Evolutionary conservation across 2,329 filamentous ascomycete genomes (phyloP), one percentile per base, ranked within the genome.

Genomic region (Escovopsis weberi): DNA sequence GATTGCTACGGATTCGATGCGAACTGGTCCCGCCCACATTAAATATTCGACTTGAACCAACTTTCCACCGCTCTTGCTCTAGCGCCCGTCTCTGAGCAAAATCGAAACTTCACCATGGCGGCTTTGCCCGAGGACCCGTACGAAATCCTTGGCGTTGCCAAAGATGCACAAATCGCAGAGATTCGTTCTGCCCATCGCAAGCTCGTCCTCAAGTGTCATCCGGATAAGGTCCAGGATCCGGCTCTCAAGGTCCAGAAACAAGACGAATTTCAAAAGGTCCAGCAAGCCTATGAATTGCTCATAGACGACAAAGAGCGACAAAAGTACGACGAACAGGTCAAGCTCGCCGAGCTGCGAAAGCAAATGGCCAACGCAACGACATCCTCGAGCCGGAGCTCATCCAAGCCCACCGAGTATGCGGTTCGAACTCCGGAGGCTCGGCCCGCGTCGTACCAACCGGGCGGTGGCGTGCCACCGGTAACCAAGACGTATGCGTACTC

Each of bases 211-310:
- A 86, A 84, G 60, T 88, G 82, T 57, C 88, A 95, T 53, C 88
- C 88, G 32, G 88, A 95, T 69, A 94, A 94, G 65, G 77, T 94
- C 48, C 80, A 86, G 51, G 76, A 94, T 54, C 78, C 81, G 42
- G 68, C 76, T 12, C 68, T 83, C 54, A 93, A 91, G 63, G 76
- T 78, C 45, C 67, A 77, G 52, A 93, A 88, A 60, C 78, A 84
- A 53, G 80, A 86, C 52, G 81, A 94, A 62, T 98, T 96, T 56
- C 87, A 95, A 62, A 80, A 78, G 58, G 85, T 96, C 32, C 88
- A 95, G 60, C 78, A 88, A 53, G 88, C 91, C 40, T 98, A 94
- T 63, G 91, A 96, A 62, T 70, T 91, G 28, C 75, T 98, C 47
- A 84, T 78, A 55, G 81, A 95, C 57, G 82, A 89, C 26, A 69